Conservation (phyloP, 495 filamentous ascomycete genomes). For the Aspergillus indologenus region DNA sequence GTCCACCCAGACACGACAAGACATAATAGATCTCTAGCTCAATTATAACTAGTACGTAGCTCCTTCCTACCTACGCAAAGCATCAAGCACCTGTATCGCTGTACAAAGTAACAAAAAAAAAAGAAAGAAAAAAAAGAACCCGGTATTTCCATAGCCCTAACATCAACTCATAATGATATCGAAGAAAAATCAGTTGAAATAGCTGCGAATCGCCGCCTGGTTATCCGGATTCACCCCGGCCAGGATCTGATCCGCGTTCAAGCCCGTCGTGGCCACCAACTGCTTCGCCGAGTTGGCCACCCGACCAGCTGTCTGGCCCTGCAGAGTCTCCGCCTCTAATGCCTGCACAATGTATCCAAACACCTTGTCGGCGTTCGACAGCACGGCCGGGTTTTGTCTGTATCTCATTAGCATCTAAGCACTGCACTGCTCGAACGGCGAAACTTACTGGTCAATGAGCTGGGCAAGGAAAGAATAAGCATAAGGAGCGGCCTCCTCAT, state of each 20-base stretch:
- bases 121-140: slow-evolving; percentile 5
- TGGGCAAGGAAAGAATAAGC: slow-evolving; percentile 89
- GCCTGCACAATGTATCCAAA: slow-evolving; percentile 83
- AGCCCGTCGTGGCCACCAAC: slow-evolving; percentile 63
- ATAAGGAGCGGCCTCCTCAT: slow-evolving; percentile 96
- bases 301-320: slow-evolving; percentile 71
- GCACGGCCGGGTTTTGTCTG: slow-evolving; percentile 85
- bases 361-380: slow-evolving; percentile 67
- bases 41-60: slow-evolving; percentile 1
- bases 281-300: slow-evolving; percentile 71
- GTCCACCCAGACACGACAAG: not conserved
- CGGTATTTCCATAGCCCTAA: slow-evolving; percentile 9
- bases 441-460: slow-evolving; percentile 88
- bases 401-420: slow-evolving; percentile 17
- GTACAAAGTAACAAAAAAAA: slow-evolving; percentile 2
- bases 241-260: slow-evolving; percentile 69
- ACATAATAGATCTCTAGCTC: not conserved
- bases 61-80: not conserved
- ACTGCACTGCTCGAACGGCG: not conserved
- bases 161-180: slow-evolving; percentile 3
- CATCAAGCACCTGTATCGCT: slow-evolving; percentile 4
- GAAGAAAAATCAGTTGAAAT: slow-evolving; percentile 55
- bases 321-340: slow-evolving; percentile 84
- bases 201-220: slow-evolving; percentile 69
- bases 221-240: slow-evolving; percentile 68